Conservation (phyloP, 2,329 filamentous ascomycete species). For the Cercospora canescens region DNA sequence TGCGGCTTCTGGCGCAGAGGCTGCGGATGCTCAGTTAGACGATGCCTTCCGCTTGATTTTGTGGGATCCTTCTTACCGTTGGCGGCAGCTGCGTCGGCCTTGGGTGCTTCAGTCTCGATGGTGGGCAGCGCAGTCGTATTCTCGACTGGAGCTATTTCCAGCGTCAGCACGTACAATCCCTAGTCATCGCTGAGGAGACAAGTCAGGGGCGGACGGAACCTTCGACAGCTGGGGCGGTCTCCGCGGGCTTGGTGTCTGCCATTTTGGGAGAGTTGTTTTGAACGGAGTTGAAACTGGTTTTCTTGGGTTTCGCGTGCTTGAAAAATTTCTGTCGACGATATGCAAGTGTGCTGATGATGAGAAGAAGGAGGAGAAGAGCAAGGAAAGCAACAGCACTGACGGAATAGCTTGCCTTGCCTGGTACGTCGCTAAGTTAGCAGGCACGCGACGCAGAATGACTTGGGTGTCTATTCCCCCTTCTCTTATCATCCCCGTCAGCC, state of each 20-base stretch:
- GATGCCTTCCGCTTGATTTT: neutral
- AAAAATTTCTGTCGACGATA: neutral
- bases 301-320: neutral
- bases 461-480: neutral
- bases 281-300: neutral
- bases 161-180: neutral
- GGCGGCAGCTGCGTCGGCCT: neutral
- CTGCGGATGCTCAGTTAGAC: neutral
- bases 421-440: neutral
- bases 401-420: constrained; percentile 1
- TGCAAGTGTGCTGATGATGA: neutral
- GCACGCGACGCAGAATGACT: constrained; percentile 7
- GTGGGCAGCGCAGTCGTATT: neutral
- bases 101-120: constrained; percentile 1
- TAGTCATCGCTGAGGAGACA: neutral
- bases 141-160: neutral
- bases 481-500: constrained; percentile 9
- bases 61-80: constrained; percentile 3
- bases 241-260: constrained; percentile 2
- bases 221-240: neutral
- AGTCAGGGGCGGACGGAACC: neutral
- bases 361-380: neutral
- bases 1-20: neutral
- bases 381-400: neutral
- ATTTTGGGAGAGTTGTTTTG: neutral